phyloP scores from a whole-genome alignment of 129 eudicot species.

The Smallanthus sonchifolius region DNA sequence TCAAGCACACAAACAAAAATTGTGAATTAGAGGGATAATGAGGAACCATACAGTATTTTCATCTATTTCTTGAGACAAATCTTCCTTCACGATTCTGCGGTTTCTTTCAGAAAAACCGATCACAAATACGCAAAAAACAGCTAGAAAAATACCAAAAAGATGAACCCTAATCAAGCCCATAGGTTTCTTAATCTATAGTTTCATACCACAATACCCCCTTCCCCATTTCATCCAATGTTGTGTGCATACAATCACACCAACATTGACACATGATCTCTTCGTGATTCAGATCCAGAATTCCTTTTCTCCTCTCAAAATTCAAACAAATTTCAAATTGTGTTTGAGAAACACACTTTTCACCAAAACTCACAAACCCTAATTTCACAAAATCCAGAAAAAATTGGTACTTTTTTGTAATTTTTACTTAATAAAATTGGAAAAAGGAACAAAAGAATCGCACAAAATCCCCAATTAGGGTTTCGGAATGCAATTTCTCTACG shows the following conservation, averaged over 20 bases:
- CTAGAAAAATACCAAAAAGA: constrained; percentile 36
- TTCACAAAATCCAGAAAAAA: neutral
- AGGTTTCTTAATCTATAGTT: constrained; percentile 33
- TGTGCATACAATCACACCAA: constrained; percentile 11
- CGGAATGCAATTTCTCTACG: neutral
- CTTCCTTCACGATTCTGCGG: constrained; percentile 30
- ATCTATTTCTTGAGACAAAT: constrained; percentile 31
- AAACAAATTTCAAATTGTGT: constrained; percentile 1
- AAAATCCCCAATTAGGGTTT: constrained; percentile 4
- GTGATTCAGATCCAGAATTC: constrained; percentile 6
- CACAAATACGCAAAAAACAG: constrained; percentile 41
- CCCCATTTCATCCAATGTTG: constrained; percentile 39
- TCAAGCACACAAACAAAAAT: neutral
- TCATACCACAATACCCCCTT: constrained; percentile 19
- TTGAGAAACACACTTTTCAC: neutral
- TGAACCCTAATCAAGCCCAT: constrained; percentile 50
- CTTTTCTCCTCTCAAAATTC: neutral
- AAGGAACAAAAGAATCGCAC: neutral
- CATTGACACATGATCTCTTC: constrained; percentile 14
- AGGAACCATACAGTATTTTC: constrained; percentile 45
- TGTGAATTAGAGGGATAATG: neutral
- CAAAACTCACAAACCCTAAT: constrained; percentile 8
- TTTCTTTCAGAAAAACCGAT: constrained; percentile 40
- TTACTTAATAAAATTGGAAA: neutral
- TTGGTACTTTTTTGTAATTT: neutral